phyloP scores from a whole-genome alignment of 176 grass and related monocot genomes.

The Pontederia paniculata region DNA sequence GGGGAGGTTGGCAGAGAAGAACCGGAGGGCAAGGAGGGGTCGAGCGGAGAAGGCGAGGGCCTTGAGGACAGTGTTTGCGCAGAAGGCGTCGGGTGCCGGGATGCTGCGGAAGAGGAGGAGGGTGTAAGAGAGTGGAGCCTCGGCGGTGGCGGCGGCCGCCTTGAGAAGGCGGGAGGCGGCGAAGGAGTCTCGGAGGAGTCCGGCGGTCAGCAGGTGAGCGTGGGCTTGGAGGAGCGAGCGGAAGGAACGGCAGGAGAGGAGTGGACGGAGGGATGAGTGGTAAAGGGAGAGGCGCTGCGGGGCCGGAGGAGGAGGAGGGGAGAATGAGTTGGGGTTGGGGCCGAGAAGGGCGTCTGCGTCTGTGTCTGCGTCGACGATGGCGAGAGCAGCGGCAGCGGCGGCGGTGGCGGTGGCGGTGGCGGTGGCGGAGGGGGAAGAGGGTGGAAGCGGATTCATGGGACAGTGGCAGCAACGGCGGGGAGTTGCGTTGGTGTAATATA shows the following conservation, averaged over 20 bases:
- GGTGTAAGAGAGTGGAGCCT: slow-evolving; percentile 16
- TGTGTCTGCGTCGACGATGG: no score
- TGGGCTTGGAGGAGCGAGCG: slow-evolving; percentile 21
- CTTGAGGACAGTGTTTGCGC: slow-evolving; percentile 24
- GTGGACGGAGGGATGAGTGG: slow-evolving; percentile 17
- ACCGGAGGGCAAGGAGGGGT: slow-evolving; percentile 21
- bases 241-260: slow-evolving; percentile 24
- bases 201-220: slow-evolving; percentile 29
- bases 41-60: slow-evolving; percentile 20
- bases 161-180: slow-evolving; percentile 27
- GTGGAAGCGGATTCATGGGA: no score
- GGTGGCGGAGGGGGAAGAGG: no score
- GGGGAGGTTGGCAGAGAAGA: slow-evolving; percentile 23
- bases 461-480: no score
- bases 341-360: background rate
- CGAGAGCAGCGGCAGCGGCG: no score
- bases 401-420: no score
- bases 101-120: slow-evolving; percentile 29
- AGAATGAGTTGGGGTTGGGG: slow-evolving; percentile 2
- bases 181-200: slow-evolving; percentile 32
- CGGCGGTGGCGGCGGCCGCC: slow-evolving; percentile 10
- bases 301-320: slow-evolving; percentile 10
- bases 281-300: slow-evolving; percentile 5
- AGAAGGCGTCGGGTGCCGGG: slow-evolving; percentile 28
- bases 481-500: no score